Evolutionary conservation across 2,329 filamentous ascomycete genomes (phyloP), one percentile per base, ranked within the genome.

Genomic region (Pseudogymnoascus sp.): DNA sequence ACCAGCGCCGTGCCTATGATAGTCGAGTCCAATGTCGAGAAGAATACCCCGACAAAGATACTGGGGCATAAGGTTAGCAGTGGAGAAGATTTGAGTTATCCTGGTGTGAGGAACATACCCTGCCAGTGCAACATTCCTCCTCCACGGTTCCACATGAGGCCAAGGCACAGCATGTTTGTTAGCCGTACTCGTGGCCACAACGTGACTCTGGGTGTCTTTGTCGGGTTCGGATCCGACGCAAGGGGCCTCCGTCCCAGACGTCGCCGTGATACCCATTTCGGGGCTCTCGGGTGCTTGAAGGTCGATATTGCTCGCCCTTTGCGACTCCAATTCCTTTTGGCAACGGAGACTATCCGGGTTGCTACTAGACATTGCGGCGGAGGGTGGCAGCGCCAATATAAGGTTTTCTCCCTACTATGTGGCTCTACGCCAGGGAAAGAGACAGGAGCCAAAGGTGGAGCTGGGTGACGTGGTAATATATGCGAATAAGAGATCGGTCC

Each of bases 1-100:
- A 81, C 81, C 8, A 86, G 72, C 51, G 81, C 81, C 11, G 83
- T 86, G 1, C 83, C 82, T 1, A 86, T 80, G 39, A 86, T 85
- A 3, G 83, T 83, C 1, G 80, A 79, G 70, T 86, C 83, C n/a
- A 85, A 71, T 68, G 85, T 79, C 29, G 84, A 81, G 59, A 86
- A 77, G 62, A 85, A 83, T 0, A 86, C 76, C 2, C 83, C 83
- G 5, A 80, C 72, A 18, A 76, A 79, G 12, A 83, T 72, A 8
- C 81, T 84, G 16, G 4, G 62, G 16, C 7, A 21, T 34, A 31
- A 4, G 51, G n/a, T 57, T 21, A 57, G 51, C n/a, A 34, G 29
- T 57, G 29, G 10, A 16, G 8, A 34, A 57, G 10, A 34, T 57
- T 57, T 16, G 14, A 31, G 16, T 16, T 3, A 54, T 8, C 12